These are phyloP conservation scores for Trichodelitschia bisporula DNA, from an alignment of 495 filamentous ascomycete genomes.

Conservation along the genomic window DNA sequence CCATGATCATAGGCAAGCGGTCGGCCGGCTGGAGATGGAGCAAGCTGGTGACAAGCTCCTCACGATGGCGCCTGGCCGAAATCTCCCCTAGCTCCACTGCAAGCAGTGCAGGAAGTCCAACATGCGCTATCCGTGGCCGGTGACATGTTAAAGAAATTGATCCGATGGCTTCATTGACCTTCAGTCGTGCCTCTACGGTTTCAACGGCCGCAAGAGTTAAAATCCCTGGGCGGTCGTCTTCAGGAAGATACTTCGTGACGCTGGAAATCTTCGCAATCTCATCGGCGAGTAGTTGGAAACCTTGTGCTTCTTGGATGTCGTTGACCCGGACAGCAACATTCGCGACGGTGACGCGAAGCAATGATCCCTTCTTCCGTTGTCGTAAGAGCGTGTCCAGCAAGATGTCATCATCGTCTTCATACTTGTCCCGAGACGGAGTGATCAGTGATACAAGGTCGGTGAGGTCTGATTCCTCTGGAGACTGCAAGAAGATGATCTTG, in stretches of 20 bases:
- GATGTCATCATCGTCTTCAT: constrained; percentile 82
- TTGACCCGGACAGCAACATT: constrained; percentile 30
- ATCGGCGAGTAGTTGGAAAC: constrained; percentile 41
- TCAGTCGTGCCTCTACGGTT: constrained; percentile 31
- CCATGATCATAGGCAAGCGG: constrained; percentile 39
- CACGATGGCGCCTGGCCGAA: constrained; percentile 35
- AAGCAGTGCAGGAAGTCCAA: constrained; percentile 57
- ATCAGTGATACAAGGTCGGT: constrained; percentile 62
- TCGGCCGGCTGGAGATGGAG: constrained; percentile 13
- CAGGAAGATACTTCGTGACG: constrained; percentile 82
- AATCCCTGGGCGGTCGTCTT: constrained; percentile 83
- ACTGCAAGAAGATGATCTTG: constrained; percentile 45
- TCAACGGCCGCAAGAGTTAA: constrained; percentile 47
- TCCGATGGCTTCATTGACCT: constrained; percentile 36
- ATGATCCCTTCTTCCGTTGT: constrained; percentile 76
- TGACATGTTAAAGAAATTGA: constrained; percentile 27
- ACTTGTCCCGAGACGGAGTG: constrained; percentile 77
- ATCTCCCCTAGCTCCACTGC: constrained; percentile 45
- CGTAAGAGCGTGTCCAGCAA: constrained; percentile 74
- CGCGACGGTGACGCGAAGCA: constrained; percentile 46
- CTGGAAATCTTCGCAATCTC: constrained; percentile 63
- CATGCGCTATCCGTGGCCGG: constrained; percentile 52
- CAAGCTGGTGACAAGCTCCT: constrained; percentile 40
- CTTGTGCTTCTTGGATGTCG: constrained; percentile 31
- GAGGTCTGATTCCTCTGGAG: constrained; percentile 58